phyloP scores from a whole-genome alignment of 805 yeast genomes.

The Kodamaea leandrae region DNA sequence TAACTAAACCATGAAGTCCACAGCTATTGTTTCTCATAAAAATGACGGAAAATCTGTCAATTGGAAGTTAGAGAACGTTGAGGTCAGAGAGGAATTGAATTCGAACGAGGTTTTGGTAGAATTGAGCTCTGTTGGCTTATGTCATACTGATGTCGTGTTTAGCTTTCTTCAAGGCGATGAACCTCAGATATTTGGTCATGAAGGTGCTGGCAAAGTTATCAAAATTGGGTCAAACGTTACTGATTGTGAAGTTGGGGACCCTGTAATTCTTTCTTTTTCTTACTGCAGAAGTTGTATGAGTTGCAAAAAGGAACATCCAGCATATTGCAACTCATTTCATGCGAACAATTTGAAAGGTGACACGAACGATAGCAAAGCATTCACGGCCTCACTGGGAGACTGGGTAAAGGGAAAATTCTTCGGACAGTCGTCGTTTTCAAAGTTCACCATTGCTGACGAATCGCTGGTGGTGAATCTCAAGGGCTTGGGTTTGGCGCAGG shows the following conservation, averaged over 20 bases:
- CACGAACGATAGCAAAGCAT: not conserved
- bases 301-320: conserved; percentile 5
- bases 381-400: not conserved
- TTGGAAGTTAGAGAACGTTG: conserved; percentile 9
- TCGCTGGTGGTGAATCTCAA: conserved; percentile 4
- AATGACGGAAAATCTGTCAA: conserved; percentile 8
- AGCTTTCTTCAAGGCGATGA: not conserved
- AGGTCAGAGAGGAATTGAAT: conserved; percentile 10
- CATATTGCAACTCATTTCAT: conserved; percentile 6
- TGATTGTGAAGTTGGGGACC: conserved; percentile 8
- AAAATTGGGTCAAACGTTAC: conserved; percentile 8
- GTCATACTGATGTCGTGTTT: conserved; percentile 10
- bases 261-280: conserved; percentile 10
- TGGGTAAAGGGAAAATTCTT: conserved; percentile 11
- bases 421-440: conserved; percentile 13
- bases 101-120: conserved; percentile 11
- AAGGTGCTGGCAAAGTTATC: conserved; percentile 8
- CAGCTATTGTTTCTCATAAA: conserved; percentile 11
- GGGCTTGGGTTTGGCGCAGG: not conserved
- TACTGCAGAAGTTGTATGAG: conserved; percentile 7
- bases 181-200: conserved; percentile 11
- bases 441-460: conserved; percentile 7
- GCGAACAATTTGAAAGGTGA: not conserved
- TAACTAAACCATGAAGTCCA: not conserved
- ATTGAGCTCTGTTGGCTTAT: conserved; percentile 9